Evolutionary conservation across 495 filamentous ascomycete genomes (phyloP).

Genomic region (Baudoinia panamericana): DNA sequence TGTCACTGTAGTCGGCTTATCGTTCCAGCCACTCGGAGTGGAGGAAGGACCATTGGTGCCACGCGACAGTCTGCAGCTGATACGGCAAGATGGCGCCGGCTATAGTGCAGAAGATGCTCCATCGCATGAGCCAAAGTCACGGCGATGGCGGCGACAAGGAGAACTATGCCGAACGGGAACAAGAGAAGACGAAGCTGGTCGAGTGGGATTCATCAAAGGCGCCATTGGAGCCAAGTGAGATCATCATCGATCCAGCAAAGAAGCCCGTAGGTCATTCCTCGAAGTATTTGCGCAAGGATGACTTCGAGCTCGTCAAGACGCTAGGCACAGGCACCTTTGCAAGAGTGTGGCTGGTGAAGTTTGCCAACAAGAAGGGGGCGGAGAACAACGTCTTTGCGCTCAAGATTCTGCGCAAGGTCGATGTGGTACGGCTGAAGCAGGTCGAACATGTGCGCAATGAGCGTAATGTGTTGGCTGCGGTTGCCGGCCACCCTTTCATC

Average conservation of each 20-base stretch:
- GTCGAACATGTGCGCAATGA: conserved; percentile 96
- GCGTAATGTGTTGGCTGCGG: conserved; percentile 70
- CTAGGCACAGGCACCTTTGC: conserved; percentile 94
- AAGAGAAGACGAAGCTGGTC: conserved; percentile 38
- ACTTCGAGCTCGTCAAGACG: conserved; percentile 80
- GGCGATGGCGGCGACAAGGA: conserved; percentile 19
- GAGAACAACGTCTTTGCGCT: conserved; percentile 63
- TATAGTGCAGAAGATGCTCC: conserved; percentile 14
- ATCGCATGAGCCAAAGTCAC: conserved; percentile 14
- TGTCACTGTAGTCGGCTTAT: too few relatives aligned
- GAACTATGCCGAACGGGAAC: conserved; percentile 24
- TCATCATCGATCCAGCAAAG: conserved; percentile 40
- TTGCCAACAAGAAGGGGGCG: conserved; percentile 27
- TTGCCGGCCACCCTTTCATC: conserved; percentile 89
- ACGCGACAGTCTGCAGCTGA: background rate
- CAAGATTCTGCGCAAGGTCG: conserved; percentile 84
- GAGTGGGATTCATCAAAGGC: conserved; percentile 36
- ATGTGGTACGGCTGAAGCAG: conserved; percentile 91
- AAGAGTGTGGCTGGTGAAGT: conserved; percentile 73
- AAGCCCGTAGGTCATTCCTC: conserved; percentile 47
- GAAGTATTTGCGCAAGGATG: conserved; percentile 44
- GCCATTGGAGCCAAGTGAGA: conserved; percentile 39
- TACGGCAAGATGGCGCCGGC: conserved; percentile 16
- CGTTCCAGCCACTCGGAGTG: too few relatives aligned
- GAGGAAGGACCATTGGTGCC: too few relatives aligned